A percentile compares a stretch with the other conserved stretches of the same genome.
Conservation (phyloP, 1,284 basidiomycete genomes). For the Ganoderma lingzhi region DNA sequence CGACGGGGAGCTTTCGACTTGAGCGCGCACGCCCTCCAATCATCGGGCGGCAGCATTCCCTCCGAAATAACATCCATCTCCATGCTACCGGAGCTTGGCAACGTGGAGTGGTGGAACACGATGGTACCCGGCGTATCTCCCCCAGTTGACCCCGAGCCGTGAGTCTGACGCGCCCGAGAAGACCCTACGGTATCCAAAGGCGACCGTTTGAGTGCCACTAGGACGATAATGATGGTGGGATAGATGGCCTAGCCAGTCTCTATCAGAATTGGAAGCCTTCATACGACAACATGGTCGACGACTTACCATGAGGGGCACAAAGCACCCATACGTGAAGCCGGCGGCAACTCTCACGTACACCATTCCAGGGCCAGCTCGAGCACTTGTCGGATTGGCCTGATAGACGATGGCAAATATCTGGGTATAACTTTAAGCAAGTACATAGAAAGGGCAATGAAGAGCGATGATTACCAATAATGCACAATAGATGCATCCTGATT, state of each 20-base stretch:
- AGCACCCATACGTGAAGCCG: not conserved
- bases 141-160: not conserved
- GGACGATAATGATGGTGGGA: not conserved
- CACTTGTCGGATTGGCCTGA: not conserved
- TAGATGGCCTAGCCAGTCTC: not conserved
- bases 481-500: not conserved
- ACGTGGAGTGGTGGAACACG: not conserved
- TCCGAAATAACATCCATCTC: not conserved
- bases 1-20: too few species aligned
- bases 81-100: not conserved
- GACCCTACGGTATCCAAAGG: not conserved
- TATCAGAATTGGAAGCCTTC: not conserved
- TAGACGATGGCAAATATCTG: not conserved
- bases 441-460: not conserved
- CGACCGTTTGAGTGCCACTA: not conserved
- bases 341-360: not conserved
- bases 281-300: not conserved
- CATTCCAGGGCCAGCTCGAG: not conserved
- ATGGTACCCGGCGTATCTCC: not conserved
- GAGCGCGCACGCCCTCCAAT: not conserved
- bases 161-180: not conserved
- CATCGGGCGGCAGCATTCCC: not conserved
- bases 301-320: not conserved
- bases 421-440: not conserved
- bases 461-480: not conserved